phyloP scores from a whole-genome alignment of 2,329 filamentous ascomycete genomes.

The Phialocephala sp. region DNA sequence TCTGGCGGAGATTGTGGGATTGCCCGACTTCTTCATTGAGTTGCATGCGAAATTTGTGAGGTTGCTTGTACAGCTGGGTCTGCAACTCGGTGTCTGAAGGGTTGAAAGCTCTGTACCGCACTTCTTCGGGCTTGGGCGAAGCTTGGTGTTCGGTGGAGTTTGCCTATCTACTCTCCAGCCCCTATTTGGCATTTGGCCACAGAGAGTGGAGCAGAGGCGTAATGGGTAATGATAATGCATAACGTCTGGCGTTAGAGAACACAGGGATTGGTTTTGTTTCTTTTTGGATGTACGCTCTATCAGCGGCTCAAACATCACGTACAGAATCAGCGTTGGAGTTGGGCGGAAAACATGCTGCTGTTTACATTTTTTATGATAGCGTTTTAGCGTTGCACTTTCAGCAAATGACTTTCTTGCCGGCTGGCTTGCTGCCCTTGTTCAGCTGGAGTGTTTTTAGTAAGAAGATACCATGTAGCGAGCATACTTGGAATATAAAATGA shows the following conservation, averaged over 20 bases:
- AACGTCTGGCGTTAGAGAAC: constrained; percentile 8
- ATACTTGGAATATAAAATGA: not conserved
- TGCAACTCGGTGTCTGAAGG: constrained; percentile 26
- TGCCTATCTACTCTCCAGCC: too few relatives aligned
- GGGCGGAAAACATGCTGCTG: constrained; percentile 8
- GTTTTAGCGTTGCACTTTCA: constrained; percentile 27
- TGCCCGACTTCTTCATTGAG: constrained; percentile 72
- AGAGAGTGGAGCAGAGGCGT: not conserved
- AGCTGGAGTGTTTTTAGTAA: constrained; percentile 8
- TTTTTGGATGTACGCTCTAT: not conserved
- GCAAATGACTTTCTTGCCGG: not conserved
- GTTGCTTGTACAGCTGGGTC: constrained; percentile 57
- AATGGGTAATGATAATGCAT: constrained; percentile 20
- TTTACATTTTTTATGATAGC: constrained; percentile 25
- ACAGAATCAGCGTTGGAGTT: constrained; percentile 11
- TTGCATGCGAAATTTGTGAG: constrained; percentile 68
- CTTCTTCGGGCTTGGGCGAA: too few relatives aligned
- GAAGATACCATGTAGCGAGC: constrained; percentile 27
- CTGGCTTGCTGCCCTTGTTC: not conserved
- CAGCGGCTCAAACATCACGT: not conserved
- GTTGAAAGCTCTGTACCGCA: not conserved
- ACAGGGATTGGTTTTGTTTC: too few relatives aligned
- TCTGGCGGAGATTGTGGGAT: constrained; percentile 68
- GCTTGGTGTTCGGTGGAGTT: too few relatives aligned
- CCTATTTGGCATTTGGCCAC: not conserved